A percentile compares a stretch with the other conserved stretches of the same genome.
Conservation (phyloP, 345 rosid species). For the Gossypium ekmanianum region DNA sequence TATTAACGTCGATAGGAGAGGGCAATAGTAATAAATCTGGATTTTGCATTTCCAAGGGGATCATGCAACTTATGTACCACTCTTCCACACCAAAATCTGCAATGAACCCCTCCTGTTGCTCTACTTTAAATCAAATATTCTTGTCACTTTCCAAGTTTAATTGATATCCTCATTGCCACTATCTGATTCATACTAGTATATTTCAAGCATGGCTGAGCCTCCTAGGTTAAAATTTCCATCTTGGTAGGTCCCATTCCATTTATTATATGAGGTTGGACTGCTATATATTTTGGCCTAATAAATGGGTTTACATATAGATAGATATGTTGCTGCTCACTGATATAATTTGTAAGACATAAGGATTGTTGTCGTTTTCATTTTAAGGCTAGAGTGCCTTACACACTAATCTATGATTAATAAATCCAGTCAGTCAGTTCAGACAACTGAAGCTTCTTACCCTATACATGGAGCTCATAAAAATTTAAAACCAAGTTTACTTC, state of each 20-base stretch:
- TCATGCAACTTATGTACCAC: too few species aligned
- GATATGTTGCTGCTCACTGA: neutral
- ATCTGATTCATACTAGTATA: neutral
- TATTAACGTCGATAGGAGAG: too few species aligned
- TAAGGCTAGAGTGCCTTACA: neutral
- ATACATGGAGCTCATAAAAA: slow-evolving; percentile 3
- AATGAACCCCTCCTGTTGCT: neutral
- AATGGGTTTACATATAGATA: neutral
- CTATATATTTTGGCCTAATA: neutral
- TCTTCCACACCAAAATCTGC: too few species aligned
- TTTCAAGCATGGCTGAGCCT: neutral
- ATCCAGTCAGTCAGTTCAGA: slow-evolving; percentile 17
- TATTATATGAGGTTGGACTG: neutral
- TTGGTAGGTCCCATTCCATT: neutral
- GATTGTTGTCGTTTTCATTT: neutral
- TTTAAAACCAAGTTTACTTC: slow-evolving; percentile 5
- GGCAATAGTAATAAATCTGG: too few species aligned
- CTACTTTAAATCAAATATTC: neutral
- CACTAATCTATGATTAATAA: neutral
- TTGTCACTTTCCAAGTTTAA: neutral
- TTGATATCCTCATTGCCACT: neutral
- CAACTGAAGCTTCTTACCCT: slow-evolving; percentile 45
- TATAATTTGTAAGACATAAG: neutral
- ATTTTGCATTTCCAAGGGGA: too few species aligned
- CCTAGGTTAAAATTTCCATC: neutral